Evolutionary conservation across 78 protist genomes (phyloP).

Genomic region (Acrasis kona): DNA sequence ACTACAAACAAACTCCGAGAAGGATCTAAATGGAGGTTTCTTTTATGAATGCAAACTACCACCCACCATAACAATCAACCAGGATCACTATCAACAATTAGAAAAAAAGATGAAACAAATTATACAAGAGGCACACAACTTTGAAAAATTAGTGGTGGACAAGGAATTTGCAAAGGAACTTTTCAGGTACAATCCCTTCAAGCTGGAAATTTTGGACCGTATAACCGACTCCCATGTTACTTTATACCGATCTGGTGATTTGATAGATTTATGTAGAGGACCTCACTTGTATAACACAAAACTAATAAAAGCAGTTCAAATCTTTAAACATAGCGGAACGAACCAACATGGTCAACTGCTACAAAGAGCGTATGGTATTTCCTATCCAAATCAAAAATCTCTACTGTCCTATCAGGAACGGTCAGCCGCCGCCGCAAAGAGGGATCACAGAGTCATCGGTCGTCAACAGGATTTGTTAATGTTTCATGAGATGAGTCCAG

Average conservation of each 20-base stretch:
- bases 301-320: conserved; percentile 64
- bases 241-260: conserved; percentile 87
- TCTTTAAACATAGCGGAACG: conserved; percentile 62
- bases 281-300: conserved; percentile 95
- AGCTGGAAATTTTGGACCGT: conserved; percentile 56
- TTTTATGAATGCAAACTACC: conserved; percentile 21
- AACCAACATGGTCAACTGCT: conserved; percentile 69
- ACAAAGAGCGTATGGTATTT: conserved; percentile 95
- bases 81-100: background rate
- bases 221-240: conserved; percentile 73
- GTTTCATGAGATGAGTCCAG: conserved; percentile 91
- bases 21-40: no score
- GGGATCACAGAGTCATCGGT: conserved; percentile 97
- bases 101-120: conserved; percentile 2
- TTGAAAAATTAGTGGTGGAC: conserved; percentile 75
- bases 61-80: conserved; percentile 1
- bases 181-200: conserved; percentile 85
- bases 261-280: conserved; percentile 97
- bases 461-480: conserved; percentile 83
- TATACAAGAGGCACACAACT: conserved; percentile 43
- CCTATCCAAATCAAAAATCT: conserved; percentile 87
- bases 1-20: no score
- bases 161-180: conserved; percentile 68
- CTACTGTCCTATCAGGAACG: conserved; percentile 57
- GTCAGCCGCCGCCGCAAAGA: conserved; percentile 80